phyloP scores from a whole-genome alignment of 2,329 filamentous ascomycete genomes.

The Madurella mycetomatis region DNA sequence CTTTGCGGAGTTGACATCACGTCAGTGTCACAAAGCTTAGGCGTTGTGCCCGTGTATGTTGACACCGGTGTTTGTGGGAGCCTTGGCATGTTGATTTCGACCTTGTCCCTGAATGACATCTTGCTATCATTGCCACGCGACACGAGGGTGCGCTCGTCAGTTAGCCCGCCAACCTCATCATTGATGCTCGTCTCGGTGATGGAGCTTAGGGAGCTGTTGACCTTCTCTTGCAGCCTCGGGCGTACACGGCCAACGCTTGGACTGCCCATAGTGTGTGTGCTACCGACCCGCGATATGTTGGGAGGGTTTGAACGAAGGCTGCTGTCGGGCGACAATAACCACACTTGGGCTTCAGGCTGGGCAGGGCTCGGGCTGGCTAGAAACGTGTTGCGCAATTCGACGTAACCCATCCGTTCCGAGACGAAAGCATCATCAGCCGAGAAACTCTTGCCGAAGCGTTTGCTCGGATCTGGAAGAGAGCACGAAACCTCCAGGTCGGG shows the following conservation, averaged over 20 bases:
- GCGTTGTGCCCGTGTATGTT: constrained; percentile 17
- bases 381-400: constrained; percentile 8
- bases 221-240: constrained; percentile 3
- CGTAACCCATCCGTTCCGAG: constrained; percentile 10
- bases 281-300: background rate
- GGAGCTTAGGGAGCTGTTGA: constrained; percentile 21
- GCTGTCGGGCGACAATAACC: constrained; percentile 5
- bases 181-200: constrained; percentile 26
- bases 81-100: constrained; percentile 31
- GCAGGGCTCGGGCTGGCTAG: constrained; percentile 2
- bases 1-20: background rate
- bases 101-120: constrained; percentile 27
- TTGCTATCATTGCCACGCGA: constrained; percentile 22
- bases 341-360: constrained; percentile 2
- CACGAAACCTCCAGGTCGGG: background rate
- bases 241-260: constrained; percentile 3
- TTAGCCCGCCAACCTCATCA: constrained; percentile 20
- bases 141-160: constrained; percentile 13
- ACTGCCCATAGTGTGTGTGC: background rate
- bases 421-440: constrained; percentile 14
- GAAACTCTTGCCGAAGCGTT: constrained; percentile 14
- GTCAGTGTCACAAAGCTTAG: background rate
- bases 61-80: constrained; percentile 25
- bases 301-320: constrained; percentile 1
- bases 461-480: constrained; percentile 13